Evolutionary conservation across 148 eudicot species (phyloP), one percentile per base, ranked within the genome.

Genomic region (Persicaria maculosa): DNA sequence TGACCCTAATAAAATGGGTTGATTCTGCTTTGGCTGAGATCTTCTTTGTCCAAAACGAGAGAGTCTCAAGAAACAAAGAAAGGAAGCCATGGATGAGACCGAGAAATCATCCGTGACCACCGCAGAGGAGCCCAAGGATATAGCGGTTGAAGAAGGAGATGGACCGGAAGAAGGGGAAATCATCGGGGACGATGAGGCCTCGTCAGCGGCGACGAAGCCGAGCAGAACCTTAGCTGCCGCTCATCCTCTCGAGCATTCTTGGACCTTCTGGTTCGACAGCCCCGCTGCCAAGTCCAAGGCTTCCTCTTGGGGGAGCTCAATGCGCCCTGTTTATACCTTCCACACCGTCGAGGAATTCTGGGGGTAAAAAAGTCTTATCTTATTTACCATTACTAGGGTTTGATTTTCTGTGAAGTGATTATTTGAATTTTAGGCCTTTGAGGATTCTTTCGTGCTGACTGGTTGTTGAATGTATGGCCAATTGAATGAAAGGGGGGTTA

Each of bases 201-300:
- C 80, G 62, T 46, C 72, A 25, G 6, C 47, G 43, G 20, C 46
- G 11, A 9, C 31, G 17, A 82, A 83, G 31, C 77, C 70, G 17
- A 52, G 40, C 47, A 78, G 72, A 68, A 40, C 79, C 19, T 6
- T 72, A 48, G 16, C 70, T 12, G 25, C 75, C 0, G 36, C 72
- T 22, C 96, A 91, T 70, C 90, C 86, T 0, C 83, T 94, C 45
- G 98, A 94, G 76, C 84, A 90, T 78, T 81, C 97, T 0, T 94
- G 98, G 98, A 94, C 97, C 0, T 91, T 94, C 78, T 94, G 97
- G 97, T 94, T 94, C 76, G 98, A 94, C 72, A 88, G 86, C 50
- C 95, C 93, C 7, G 61, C 84, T 1, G 89, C 86, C 6, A 93
- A 89, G 40, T 47, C 84, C 3, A 88, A 79, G 47, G 88, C 86